phyloP scores from a whole-genome alignment of 2,329 filamentous ascomycete genomes.

The Onygenales sp. region DNA sequence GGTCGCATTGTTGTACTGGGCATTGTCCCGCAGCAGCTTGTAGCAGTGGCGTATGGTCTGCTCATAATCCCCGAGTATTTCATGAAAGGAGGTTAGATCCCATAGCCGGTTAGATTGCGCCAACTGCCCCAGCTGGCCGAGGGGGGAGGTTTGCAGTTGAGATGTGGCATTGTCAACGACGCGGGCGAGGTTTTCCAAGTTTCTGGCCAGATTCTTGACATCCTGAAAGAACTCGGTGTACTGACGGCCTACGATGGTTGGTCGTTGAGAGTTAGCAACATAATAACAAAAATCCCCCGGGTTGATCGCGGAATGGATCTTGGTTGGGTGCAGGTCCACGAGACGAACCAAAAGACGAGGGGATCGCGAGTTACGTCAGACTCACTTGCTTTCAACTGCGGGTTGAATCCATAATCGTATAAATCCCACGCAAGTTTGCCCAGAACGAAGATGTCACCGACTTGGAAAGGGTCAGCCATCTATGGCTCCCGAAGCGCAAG shows the following conservation, averaged over 20 bases:
- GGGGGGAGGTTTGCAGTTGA: constrained; percentile 1
- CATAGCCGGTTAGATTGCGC: background rate
- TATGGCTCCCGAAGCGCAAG: background rate
- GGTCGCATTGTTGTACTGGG: constrained; percentile 5
- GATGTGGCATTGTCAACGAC: background rate
- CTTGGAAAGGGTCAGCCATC: constrained; percentile 4
- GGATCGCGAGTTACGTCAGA: background rate
- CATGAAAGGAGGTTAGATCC: constrained; percentile 1
- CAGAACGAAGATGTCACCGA: constrained; percentile 3
- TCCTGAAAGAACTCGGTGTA: background rate
- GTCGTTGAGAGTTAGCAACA: background rate
- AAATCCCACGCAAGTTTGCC: constrained; percentile 2
- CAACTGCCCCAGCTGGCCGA: background rate
- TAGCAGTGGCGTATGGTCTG: constrained; percentile 12
- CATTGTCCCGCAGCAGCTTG: constrained; percentile 7
- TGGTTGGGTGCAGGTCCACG: no score
- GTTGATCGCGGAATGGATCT: no score
- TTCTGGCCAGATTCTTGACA: background rate
- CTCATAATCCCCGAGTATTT: constrained; percentile 12
- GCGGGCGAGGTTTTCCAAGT: background rate
- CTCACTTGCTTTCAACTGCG: constrained; percentile 2
- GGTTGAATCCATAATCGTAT: background rate
- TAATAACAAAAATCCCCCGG: background rate
- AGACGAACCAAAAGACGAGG: no score
- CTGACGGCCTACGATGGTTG: background rate